Evolutionary conservation across 2,329 filamentous ascomycete genomes (phyloP).

Genomic region (Geosmithia morbida): DNA sequence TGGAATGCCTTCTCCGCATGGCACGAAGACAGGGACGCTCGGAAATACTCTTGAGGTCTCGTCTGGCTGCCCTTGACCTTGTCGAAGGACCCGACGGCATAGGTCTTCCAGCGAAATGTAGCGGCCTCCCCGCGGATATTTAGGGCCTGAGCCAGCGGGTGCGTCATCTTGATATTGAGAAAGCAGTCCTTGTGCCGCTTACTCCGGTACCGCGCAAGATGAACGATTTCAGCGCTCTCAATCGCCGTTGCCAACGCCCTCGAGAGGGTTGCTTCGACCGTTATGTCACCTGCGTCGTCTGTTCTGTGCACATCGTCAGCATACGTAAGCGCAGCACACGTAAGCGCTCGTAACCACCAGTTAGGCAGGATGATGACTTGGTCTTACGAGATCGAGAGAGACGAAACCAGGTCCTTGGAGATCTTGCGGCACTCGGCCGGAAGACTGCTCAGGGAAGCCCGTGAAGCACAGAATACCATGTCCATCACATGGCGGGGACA

Average conservation of each 20-base stretch:
- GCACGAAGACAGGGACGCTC: constrained; percentile 12
- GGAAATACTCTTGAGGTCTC: constrained; percentile 10
- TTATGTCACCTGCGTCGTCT: constrained; percentile 5
- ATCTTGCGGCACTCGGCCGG: not conserved
- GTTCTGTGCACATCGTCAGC: not conserved
- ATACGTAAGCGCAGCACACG: no score
- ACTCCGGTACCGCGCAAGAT: constrained; percentile 9
- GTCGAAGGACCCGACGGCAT: not conserved
- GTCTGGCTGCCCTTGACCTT: not conserved
- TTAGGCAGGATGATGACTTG: not conserved
- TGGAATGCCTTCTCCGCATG: constrained; percentile 6
- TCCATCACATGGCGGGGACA: constrained; percentile 3
- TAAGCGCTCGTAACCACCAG: not conserved
- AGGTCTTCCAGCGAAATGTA: constrained; percentile 3
- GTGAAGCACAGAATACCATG: constrained; percentile 1
- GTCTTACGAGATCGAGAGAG: not conserved
- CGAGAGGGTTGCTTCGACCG: constrained; percentile 6
- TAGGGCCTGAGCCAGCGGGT: constrained; percentile 4
- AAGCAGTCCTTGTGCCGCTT: constrained; percentile 4
- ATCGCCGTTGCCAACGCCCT: constrained; percentile 4
- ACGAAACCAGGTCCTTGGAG: not conserved
- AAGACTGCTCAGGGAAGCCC: not conserved
- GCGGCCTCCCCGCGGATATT: not conserved
- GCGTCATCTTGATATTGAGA: constrained; percentile 10
- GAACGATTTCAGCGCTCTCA: constrained; percentile 7